Conservation (phyloP, 2,329 filamentous ascomycete species). For the Botrytis galanthina region DNA sequence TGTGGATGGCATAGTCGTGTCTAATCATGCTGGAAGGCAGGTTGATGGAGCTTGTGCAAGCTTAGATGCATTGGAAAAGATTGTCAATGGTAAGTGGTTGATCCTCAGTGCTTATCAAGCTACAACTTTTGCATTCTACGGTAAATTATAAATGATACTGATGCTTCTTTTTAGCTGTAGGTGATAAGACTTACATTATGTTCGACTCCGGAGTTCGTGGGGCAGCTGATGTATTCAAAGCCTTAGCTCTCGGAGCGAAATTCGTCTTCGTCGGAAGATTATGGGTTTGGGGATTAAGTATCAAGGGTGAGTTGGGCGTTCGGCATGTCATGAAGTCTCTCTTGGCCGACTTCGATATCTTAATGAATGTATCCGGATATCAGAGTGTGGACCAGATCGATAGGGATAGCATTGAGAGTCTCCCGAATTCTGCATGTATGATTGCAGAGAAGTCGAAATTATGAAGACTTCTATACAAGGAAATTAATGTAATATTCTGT, state of each 20-base stretch:
- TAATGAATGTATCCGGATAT: conserved; percentile 59
- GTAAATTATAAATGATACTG: background rate
- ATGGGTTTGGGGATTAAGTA: conserved; percentile 59
- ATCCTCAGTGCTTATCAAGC: too few species aligned
- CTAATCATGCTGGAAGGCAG: conserved; percentile 57
- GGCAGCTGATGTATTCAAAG: conserved; percentile 66
- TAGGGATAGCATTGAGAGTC: conserved; percentile 42
- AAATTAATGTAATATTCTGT: background rate
- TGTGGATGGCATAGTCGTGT: conserved; percentile 60
- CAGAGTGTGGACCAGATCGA: conserved; percentile 53
- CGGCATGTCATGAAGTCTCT: conserved; percentile 61
- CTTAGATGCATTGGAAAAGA: conserved; percentile 59
- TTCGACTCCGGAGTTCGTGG: conserved; percentile 63
- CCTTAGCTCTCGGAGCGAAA: conserved; percentile 61
- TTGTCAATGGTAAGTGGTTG: conserved; percentile 46
- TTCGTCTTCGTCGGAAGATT: conserved; percentile 62
- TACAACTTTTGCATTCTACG: background rate
- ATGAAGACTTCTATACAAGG: background rate
- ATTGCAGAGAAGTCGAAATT: conserved; percentile 40
- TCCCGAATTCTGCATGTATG: conserved; percentile 44
- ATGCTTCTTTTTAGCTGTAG: conserved; percentile 42
- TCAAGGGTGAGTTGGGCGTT: conserved; percentile 60
- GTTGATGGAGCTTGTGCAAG: conserved; percentile 59
- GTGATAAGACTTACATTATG: conserved; percentile 58
- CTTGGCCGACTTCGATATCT: conserved; percentile 60